phyloP scores from a whole-genome alignment of 345 rosid genomes.

The Corymbia maculata region DNA sequence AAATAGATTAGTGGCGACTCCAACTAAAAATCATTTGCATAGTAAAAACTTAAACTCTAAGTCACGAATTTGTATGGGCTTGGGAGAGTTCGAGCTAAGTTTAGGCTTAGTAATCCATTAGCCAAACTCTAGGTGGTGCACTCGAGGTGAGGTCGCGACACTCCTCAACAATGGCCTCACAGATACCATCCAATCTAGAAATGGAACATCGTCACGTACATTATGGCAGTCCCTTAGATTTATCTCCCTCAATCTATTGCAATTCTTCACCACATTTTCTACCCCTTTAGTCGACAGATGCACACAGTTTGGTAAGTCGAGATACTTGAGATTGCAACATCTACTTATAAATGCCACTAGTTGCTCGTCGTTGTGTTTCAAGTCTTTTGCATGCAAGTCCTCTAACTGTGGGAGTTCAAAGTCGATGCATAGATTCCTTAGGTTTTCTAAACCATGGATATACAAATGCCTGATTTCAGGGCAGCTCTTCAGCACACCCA shows the following conservation, averaged over 20 bases:
- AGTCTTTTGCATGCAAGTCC: constrained; percentile 30
- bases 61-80: no score
- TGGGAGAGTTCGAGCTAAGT: no score
- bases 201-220: rapidly evolving
- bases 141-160: no score
- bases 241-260: constrained; percentile 42
- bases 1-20: no score
- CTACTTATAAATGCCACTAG: constrained; percentile 30
- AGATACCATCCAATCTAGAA: constrained; percentile 23
- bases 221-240: constrained; percentile 14
- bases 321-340: constrained; percentile 26
- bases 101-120: no score
- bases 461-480: constrained; percentile 26
- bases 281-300: constrained; percentile 43
- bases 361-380: constrained; percentile 27
- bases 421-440: constrained; percentile 20
- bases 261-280: constrained; percentile 29
- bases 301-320: constrained; percentile 42
- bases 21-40: no score
- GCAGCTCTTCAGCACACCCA: constrained; percentile 30
- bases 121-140: no score
- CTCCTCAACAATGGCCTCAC: constrained; percentile 53
- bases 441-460: constrained; percentile 24
- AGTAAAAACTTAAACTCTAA: no score
- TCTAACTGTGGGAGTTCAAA: constrained; percentile 50